Conservation (phyloP, 768 basidiomycete species). For the Lactifluus volemus region DNA sequence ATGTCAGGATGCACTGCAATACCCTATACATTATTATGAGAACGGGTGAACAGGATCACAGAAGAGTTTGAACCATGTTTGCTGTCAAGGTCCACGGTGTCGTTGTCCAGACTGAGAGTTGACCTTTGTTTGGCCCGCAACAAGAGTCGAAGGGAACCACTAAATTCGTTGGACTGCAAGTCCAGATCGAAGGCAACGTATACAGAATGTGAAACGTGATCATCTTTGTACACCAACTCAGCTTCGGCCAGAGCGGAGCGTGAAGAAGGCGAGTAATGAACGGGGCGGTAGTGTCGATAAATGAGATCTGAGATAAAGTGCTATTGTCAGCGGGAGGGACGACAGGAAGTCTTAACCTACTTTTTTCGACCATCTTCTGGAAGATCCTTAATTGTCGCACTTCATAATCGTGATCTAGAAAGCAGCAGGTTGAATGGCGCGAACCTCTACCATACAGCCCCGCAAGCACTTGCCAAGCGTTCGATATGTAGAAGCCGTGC, state of each 20-base stretch:
- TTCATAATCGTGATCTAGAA: slow-evolving; percentile 75
- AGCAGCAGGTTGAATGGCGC: neutral
- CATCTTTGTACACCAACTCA: slow-evolving; percentile 83
- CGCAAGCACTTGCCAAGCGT: slow-evolving; percentile 57
- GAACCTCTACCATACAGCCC: neutral
- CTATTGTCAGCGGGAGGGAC: neutral
- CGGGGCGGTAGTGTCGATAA: slow-evolving; percentile 79
- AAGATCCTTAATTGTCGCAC: slow-evolving; percentile 83
- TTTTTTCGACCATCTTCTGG: slow-evolving; percentile 79
- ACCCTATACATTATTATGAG: slow-evolving; percentile 42
- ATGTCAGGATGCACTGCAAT: slow-evolving; percentile 77
- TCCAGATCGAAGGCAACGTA: slow-evolving; percentile 76
- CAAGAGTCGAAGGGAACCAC: slow-evolving; percentile 26
- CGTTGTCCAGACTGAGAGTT: slow-evolving; percentile 89
- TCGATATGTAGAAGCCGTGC: slow-evolving; percentile 58
- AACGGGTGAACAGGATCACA: neutral
- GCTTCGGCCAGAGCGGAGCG: slow-evolving; percentile 92
- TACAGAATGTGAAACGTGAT: slow-evolving; percentile 80
- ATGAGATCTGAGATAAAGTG: slow-evolving; percentile 54
- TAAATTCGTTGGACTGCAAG: slow-evolving; percentile 19
- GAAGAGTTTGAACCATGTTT: slow-evolving; percentile 63
- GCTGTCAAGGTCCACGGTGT: slow-evolving; percentile 96
- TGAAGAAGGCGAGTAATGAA: slow-evolving; percentile 93
- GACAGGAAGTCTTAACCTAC: slow-evolving; percentile 28
- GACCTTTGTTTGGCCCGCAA: slow-evolving; percentile 31